These are phyloP conservation scores for Schizophyllum amplum DNA, from an alignment of 1,284 basidiomycete genomes.

Conservation along the genomic window DNA sequence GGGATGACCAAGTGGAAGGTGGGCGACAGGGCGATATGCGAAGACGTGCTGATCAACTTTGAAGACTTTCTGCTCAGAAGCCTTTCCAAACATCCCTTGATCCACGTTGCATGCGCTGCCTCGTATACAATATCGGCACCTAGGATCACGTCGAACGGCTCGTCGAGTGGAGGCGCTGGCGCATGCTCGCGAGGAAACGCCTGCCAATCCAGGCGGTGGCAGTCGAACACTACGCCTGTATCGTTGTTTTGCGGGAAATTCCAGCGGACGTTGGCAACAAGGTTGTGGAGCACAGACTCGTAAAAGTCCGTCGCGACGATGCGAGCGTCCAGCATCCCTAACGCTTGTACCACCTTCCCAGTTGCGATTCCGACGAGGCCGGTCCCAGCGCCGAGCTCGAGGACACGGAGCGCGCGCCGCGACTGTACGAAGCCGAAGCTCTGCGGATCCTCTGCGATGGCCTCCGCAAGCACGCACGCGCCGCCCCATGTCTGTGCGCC, in stretches of 20 bases:
- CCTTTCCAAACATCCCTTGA: constrained; percentile 44
- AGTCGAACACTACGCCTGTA: not conserved
- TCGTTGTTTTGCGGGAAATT: constrained; percentile 39
- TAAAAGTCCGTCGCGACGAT: constrained; percentile 79
- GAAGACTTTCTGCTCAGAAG: constrained; percentile 45
- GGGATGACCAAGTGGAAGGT: constrained; percentile 72
- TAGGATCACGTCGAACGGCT: constrained; percentile 58
- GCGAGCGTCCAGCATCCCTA: constrained; percentile 40
- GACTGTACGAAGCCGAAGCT: constrained; percentile 36
- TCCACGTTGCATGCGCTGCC: constrained; percentile 56
- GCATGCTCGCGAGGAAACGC: constrained; percentile 26
- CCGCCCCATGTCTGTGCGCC: constrained; percentile 92
- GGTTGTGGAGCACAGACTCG: constrained; percentile 66
- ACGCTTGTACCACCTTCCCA: constrained; percentile 45
- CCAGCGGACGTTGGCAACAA: constrained; percentile 53
- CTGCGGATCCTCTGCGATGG: constrained; percentile 55
- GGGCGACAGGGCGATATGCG: too few relatives aligned
- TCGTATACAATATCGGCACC: constrained; percentile 80
- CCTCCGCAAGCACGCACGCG: constrained; percentile 75
- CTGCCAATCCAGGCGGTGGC: constrained; percentile 57
- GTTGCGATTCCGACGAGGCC: constrained; percentile 73
- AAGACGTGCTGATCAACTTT: too few relatives aligned
- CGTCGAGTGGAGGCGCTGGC: constrained; percentile 17
- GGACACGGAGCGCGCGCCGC: constrained; percentile 35
- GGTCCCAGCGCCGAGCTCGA: constrained; percentile 87